Evolutionary conservation across 2,329 filamentous ascomycete genomes (phyloP), one percentile per base, ranked within the genome.

Genomic region (Anthostomella pinea): DNA sequence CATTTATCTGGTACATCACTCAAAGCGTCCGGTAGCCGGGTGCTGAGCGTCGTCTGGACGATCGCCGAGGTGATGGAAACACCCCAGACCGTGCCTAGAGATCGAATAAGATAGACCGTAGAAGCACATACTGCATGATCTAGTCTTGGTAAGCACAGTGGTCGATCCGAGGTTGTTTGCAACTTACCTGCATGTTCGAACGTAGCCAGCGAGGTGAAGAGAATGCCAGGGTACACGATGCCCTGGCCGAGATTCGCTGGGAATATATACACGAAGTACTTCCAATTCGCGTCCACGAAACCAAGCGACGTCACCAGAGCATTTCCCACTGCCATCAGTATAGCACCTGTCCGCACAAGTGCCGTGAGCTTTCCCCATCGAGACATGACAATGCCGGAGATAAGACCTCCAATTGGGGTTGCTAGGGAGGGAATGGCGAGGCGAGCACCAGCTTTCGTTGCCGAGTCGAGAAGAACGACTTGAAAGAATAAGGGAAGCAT

Each of bases 401-500:
- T 58, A 1, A 82, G 62, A 6, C 75, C 77, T 1, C 77, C 76
- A 33, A 74, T 54, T 2, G 78, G 78, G 0, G 73, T 73, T 0
- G 75, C 78, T 8, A 85, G 52, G 0, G 79, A 82, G 2, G 82
- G 77, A 2, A 81, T 73, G 0, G 79, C 73, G 6, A 87, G 72
- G 2, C 81, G 73, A 5, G 79, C 70, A 1, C 83, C 82, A 1
- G 83, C 82, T 10, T 70, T 68, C 0, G 81, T 79, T 0, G 83
- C 75, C 0, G 77, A 77, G 41, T 85, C 80, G 2, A 77, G 61
- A 3, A 83, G 69, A 6, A 85, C 78, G 0, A 77, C 77, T 48
- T 85, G 81, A 54, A 85, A 87, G 62, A 83, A 86, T 5, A 87
- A 64, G 0, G 83, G 83, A 1, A 83, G 70, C 52, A 83, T 82